Conservation (phyloP, 164 flowering plant genomes). For the Dillenia turbinata region DNA sequence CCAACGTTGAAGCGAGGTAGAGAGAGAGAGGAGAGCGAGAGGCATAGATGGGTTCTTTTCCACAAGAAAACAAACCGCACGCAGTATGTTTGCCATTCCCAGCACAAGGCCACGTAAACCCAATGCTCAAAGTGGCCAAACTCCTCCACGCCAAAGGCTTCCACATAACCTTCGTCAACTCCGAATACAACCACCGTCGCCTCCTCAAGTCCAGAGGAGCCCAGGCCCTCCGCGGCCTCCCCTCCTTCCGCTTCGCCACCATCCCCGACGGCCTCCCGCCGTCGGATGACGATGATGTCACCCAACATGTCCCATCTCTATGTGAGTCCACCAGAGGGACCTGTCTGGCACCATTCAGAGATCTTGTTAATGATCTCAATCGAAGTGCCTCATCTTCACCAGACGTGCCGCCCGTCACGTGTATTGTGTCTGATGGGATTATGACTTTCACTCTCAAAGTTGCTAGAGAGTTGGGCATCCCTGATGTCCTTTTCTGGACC, state of each 20-base stretch:
- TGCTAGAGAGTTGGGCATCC: conserved; percentile 39
- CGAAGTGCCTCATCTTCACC: not conserved
- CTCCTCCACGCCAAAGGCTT: conserved; percentile 32
- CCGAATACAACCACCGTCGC: conserved; percentile 32
- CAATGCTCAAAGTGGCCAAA: conserved; percentile 35
- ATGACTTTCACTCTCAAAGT: conserved; percentile 48
- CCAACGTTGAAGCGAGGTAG: too few relatives aligned
- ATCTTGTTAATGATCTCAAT: conserved; percentile 26
- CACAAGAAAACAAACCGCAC: conserved; percentile 17
- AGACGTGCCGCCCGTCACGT: conserved; percentile 29
- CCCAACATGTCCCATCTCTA: conserved; percentile 44
- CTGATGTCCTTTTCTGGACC: conserved; percentile 38
- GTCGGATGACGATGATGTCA: conserved; percentile 25
- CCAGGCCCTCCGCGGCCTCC: conserved; percentile 21
- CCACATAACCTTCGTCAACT: conserved; percentile 37
- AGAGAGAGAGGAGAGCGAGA: conserved; percentile 2
- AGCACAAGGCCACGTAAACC: conserved; percentile 36
- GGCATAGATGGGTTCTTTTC: not conserved
- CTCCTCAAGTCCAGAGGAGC: conserved; percentile 35
- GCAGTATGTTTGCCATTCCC: conserved; percentile 37
- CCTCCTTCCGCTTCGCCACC: conserved; percentile 33
- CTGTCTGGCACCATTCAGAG: conserved; percentile 27
- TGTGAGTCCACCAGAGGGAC: conserved; percentile 20
- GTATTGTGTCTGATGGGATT: conserved; percentile 40
- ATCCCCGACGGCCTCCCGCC: conserved; percentile 54